Base-by-base conservation (phyloP, 2,329 filamentous ascomycete species). In the Arthroderma sp. region DNA sequence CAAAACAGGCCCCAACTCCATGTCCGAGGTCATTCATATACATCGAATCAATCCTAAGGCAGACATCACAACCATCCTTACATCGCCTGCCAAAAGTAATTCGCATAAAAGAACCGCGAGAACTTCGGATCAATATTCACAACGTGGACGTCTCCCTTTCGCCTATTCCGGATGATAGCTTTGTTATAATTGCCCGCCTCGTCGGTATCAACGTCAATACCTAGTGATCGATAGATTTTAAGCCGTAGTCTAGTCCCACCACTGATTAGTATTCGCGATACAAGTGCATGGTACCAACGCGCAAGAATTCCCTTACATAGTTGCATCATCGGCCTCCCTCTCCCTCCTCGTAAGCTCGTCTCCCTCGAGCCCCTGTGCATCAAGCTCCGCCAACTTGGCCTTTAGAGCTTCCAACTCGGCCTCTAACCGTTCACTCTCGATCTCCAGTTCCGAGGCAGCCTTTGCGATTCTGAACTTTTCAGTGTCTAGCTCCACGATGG, bases 401-500 rank as follows among this genome's bases (percentile, higher is more conserved):
- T 83, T 82, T 58, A 96, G 75, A 66, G 91, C 82, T 13, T 84
- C 86, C 4, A 89, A 75, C 71, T 94, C 88, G 4, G 83, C 81
- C 58, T 87, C 84, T 49, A 97, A 76, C n/a, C 91, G 80, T 76
- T 97, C 91, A n/a, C 87, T 87, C 74, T 98, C 93, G 67, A 91
- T 90, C 75, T 96, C 91, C 5, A 93, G 77, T 69, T 97, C 91
- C 1, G 82, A 86, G 0, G 88, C 89, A 15, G 87, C 83, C 73
- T 97, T 97, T n/a, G 91, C 91, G 58, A 89, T 85, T 64, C 90
- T 85, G 74, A 97, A 97, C 69, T 96, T 96, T 64, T 91, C 84
- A 1, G 89, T 95, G 73, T 97, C 91, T 60, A 96, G 84, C 41
- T 86, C 81, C 19, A 93, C 80, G 61, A 97, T 95, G 67, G 88